Percentiles rank a stretch among this genome's conserved stretches.
phyloP scores from a whole-genome alignment of 345 rosid genomes.

The Syzygium aromaticum region DNA sequence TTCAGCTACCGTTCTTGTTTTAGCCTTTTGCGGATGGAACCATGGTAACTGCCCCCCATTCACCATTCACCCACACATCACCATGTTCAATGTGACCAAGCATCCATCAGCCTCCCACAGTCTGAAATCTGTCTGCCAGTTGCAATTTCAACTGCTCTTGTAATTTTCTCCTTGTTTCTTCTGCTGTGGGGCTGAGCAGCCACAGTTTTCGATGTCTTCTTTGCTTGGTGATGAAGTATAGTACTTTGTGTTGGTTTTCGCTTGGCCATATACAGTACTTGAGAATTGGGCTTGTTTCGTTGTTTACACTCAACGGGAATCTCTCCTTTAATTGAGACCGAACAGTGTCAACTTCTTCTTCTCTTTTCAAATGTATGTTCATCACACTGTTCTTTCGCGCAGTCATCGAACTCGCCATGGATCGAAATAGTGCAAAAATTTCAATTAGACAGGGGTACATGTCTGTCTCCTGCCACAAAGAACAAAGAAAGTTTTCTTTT shows the following conservation, averaged over 20 bases:
- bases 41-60: neutral
- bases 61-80: neutral
- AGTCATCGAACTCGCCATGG: neutral
- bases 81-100: neutral
- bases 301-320: neutral
- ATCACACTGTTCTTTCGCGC: neutral
- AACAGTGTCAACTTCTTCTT: neutral
- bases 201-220: neutral
- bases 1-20: neutral
- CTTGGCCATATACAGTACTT: neutral
- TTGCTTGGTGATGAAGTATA: neutral
- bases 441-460: neutral
- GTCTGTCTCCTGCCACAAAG: neutral
- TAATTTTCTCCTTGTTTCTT: neutral
- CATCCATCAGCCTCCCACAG: neutral
- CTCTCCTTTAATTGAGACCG: neutral
- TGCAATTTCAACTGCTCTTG: neutral
- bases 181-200: neutral
- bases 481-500: neutral
- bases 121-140: neutral
- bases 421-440: neutral
- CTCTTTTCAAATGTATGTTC: neutral
- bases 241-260: neutral
- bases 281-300: neutral
- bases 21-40: neutral